These are phyloP conservation scores for Reutealis trisperma DNA, from an alignment of 345 rosid genomes.

Conservation along the genomic window DNA sequence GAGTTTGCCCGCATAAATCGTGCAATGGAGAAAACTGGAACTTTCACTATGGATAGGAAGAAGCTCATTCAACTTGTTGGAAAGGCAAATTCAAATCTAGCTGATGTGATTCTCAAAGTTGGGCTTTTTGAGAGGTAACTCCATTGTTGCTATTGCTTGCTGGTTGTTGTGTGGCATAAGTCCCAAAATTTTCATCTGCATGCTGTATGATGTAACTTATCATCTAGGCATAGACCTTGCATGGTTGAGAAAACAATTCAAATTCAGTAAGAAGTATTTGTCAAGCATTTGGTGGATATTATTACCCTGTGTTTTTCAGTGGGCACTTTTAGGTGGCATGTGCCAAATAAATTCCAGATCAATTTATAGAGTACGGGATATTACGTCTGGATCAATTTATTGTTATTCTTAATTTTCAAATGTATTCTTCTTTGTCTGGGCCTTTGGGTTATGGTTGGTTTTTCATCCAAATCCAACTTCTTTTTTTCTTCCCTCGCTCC, in stretches of 20 bases:
- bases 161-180: not conserved
- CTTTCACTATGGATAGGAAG: conserved; percentile 90
- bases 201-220: not conserved
- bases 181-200: not conserved
- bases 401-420: not conserved
- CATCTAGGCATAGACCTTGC: not conserved
- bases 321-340: not conserved
- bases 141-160: not conserved
- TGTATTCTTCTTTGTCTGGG: not conserved
- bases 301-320: not conserved
- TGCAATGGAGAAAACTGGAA: conserved; percentile 83
- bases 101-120: conserved; percentile 93
- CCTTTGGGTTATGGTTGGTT: not conserved
- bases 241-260: not conserved
- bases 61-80: conserved; percentile 91
- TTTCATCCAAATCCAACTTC: not conserved
- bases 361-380: not conserved
- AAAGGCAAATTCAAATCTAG: conserved; percentile 94
- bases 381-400: too few species aligned
- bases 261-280: not conserved
- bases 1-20: conserved; percentile 94
- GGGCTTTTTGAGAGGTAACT: conserved; percentile 91
- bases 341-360: not conserved
- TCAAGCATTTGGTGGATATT: not conserved
- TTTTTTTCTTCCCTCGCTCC: not conserved